Base-by-base conservation (phyloP, 2,329 filamentous ascomycete genomes). In the Sporothrix curviconia region DNA sequence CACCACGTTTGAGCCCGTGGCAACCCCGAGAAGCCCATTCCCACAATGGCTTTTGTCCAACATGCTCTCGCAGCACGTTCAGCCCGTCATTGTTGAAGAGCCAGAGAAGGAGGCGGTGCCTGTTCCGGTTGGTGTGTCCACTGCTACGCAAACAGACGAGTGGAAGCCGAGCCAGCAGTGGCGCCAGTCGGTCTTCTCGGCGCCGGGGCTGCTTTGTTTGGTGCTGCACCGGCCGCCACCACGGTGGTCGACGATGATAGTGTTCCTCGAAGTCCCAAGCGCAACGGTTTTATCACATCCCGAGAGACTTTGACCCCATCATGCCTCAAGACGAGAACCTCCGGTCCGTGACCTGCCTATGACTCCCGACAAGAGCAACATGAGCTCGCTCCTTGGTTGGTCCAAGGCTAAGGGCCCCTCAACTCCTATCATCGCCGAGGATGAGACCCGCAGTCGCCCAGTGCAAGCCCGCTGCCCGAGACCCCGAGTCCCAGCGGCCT, bases 371-470 rank as follows among this genome's bases (percentile, higher is more conserved):
- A 65, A 68, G 70, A 63, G 69, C 32, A 68, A 76, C 57, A 69
- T 78, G 58, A 71, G 71, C 44, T 69, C 75, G 61, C 68, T 77
- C 50, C 68, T 76, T 66, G 70, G 74, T 59, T 74, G 76, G 64
- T 74, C 73, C 59, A 78, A 74, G 63, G 67, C 66, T 39, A 73
- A 71, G 58, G 67, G 69, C 19, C 64, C 70, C 2, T 60, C 66
- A 4, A 69, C 71, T 0, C 75, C 76, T 8, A 65, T 81, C 52
- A 84, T 87, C 67, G 82, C 82, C 3, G 84, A 88, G 66, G 85
- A 89, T 64, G 80, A 83, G 60, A 83, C 82, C 3, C 75, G 42
- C 81, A 85, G 62, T 78, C 78, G 37, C 75, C 74, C 14, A 70
- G 69, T 22, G 70, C 72, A 42, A 68, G 70, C 24, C 67, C 68